phyloP scores from a whole-genome alignment of 2,329 filamentous ascomycete genomes.

The Beauveria sp. region DNA sequence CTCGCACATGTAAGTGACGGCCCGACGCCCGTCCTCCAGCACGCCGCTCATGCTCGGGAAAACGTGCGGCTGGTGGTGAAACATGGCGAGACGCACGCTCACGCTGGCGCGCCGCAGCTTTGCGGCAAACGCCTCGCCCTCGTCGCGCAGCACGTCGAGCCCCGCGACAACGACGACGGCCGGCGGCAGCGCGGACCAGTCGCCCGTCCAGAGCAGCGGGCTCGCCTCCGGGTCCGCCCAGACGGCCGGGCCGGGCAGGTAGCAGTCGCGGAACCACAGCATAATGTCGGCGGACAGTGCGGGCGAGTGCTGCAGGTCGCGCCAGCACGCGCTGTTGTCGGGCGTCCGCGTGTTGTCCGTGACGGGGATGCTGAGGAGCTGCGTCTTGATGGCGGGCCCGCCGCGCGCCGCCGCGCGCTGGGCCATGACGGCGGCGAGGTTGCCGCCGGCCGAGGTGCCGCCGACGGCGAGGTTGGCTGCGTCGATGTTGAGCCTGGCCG shows the following conservation, averaged over 20 bases:
- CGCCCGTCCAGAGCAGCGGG: slow-evolving; percentile 21
- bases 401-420: not conserved
- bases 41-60: slow-evolving; percentile 52
- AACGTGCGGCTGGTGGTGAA: slow-evolving; percentile 49
- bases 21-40: slow-evolving; percentile 40
- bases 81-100: slow-evolving; percentile 37
- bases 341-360: slow-evolving; percentile 46
- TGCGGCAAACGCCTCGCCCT: slow-evolving; percentile 43
- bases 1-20: slow-evolving; percentile 37
- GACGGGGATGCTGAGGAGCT: slow-evolving; percentile 50
- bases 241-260: slow-evolving; percentile 39
- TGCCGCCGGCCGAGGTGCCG: slow-evolving; percentile 27
- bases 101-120: slow-evolving; percentile 40
- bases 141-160: slow-evolving; percentile 46
- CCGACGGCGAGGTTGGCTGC: slow-evolving; percentile 35
- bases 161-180: slow-evolving; percentile 47
- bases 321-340: slow-evolving; percentile 35
- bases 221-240: slow-evolving; percentile 45
- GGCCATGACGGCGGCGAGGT: slow-evolving; percentile 9
- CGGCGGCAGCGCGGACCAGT: slow-evolving; percentile 13
- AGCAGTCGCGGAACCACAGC: slow-evolving; percentile 53
- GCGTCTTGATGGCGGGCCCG: slow-evolving; percentile 23
- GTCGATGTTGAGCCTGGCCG: slow-evolving; percentile 23
- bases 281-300: slow-evolving; percentile 49
- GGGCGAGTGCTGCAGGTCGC: slow-evolving; percentile 40